These are phyloP conservation scores for Salix viminalis DNA, from an alignment of 345 rosid species.

Conservation along the genomic window DNA sequence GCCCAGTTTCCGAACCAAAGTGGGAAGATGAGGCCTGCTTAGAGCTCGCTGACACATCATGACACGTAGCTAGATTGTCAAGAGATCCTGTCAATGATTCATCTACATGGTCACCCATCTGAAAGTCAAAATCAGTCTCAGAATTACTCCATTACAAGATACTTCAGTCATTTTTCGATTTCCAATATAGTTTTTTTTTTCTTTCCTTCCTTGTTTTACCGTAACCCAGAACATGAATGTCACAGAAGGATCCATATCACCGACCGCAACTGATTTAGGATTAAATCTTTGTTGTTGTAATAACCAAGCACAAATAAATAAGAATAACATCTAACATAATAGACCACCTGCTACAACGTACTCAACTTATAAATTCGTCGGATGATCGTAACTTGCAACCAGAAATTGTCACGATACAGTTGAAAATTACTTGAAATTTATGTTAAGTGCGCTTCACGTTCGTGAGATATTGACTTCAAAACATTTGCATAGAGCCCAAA, in stretches of 20 bases:
- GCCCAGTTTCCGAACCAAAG: background rate
- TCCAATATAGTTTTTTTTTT: background rate
- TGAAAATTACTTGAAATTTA: too few relatives aligned
- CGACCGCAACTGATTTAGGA: background rate
- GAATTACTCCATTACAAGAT: background rate
- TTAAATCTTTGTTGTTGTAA: background rate
- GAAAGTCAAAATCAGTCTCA: background rate
- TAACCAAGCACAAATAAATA: background rate
- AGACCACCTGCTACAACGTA: too few relatives aligned
- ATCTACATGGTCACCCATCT: conserved; percentile 8
- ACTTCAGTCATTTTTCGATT: background rate
- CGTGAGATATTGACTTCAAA: too few relatives aligned
- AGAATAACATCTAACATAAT: too few relatives aligned
- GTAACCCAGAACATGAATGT: background rate
- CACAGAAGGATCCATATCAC: background rate
- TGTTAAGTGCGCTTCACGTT: too few relatives aligned
- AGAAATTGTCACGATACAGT: too few relatives aligned
- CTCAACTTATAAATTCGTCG: too few relatives aligned
- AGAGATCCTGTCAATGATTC: background rate
- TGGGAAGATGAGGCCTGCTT: background rate
- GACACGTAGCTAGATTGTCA: background rate
- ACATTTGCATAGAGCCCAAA: background rate
- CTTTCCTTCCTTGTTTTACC: background rate
- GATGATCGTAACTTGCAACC: too few relatives aligned
- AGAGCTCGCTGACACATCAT: conserved; percentile 2